Conservation (phyloP, 805 yeast species). For the Scheffersomyces lignosus region DNA sequence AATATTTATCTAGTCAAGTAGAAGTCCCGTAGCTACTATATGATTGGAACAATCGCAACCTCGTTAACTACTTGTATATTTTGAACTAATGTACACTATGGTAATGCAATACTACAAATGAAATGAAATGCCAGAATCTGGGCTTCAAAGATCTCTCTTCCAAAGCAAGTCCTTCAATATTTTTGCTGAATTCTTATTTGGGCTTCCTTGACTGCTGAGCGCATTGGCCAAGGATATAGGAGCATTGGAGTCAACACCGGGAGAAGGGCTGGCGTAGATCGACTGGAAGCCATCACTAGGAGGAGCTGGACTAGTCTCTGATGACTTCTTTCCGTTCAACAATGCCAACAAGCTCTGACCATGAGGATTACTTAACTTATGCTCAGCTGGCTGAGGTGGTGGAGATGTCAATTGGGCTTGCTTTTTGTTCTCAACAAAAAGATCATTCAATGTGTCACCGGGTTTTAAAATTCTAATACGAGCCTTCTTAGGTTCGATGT, state of each 20-base stretch:
- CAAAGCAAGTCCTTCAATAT: slow-evolving; percentile 8
- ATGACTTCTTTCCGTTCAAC: slow-evolving; percentile 15
- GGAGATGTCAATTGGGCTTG: background rate
- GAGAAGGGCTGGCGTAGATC: slow-evolving; percentile 5
- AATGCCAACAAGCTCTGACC: slow-evolving; percentile 23
- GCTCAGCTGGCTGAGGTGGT: background rate
- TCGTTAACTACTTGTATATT: too few species aligned
- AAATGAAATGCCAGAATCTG: too few species aligned
- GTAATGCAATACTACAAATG: too few species aligned
- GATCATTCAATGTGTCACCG: slow-evolving; percentile 22
- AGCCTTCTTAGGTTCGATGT: slow-evolving; percentile 11
- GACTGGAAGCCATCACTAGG: slow-evolving; percentile 12
- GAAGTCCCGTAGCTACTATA: too few species aligned
- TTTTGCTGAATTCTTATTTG: slow-evolving; percentile 5
- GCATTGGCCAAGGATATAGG: slow-evolving; percentile 7
- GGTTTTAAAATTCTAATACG: slow-evolving; percentile 27
- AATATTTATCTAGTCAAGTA: background rate
- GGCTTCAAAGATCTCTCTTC: slow-evolving; percentile 6
- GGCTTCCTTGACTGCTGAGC: slow-evolving; percentile 5
- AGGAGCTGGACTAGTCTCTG: slow-evolving; percentile 1
- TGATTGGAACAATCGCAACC: too few species aligned
- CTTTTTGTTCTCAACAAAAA: slow-evolving; percentile 1
- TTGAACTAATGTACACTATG: too few species aligned
- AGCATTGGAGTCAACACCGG: background rate
- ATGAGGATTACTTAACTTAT: slow-evolving; percentile 12